Evolutionary conservation across 345 rosid genomes (phyloP), one percentile per base, ranked within the genome.

Genomic region (Boechera stricta): DNA sequence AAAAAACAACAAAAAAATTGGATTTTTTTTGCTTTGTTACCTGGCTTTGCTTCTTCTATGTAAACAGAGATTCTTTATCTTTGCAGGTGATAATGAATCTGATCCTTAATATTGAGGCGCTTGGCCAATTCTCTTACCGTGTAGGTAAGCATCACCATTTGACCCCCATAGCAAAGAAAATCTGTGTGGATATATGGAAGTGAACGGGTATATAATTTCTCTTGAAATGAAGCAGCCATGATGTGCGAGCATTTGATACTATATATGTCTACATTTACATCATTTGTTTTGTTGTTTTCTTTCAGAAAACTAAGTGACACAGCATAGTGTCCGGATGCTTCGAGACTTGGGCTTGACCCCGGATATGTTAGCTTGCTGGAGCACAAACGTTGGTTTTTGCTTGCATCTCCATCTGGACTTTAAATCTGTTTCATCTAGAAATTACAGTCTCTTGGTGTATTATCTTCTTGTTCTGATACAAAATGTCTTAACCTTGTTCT

Each of bases 81-180:
- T 73, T 84, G 82, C 87, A 94, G 98, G 98, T 62, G 98, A 94
- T 77, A 92, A 90, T 70, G 98, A 94, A 84, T 90, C 97, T 1
- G 88, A 86, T 81, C 95, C 97, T 47, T 94, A 88, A 88, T 82
- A 90, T 89, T 1, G 97, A 94, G 73, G 98, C 98, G 21, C 90
- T 94, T 38, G 92, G 98, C 38, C 98, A 94, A 64, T 92, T 94
- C 77, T 94, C 98, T 6, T 92, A 86, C 67, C 91, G 86, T 62
- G 98, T 90, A 5, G 98, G 98, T 89, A 82, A 77, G 71, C 16
- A 16, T 16, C 16, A 16, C 16, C 16, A 16, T 16, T 16, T 16
- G 16, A 16, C 16, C 16, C 16, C 16, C 0, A 16, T 16, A 16
- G 16, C 16, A 16, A 16, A 16, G 16, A 16, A 16, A 16, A 16